Evolutionary conservation across 2,329 filamentous ascomycete genomes (phyloP).

Genomic region (Scedosporium apiospermum): DNA sequence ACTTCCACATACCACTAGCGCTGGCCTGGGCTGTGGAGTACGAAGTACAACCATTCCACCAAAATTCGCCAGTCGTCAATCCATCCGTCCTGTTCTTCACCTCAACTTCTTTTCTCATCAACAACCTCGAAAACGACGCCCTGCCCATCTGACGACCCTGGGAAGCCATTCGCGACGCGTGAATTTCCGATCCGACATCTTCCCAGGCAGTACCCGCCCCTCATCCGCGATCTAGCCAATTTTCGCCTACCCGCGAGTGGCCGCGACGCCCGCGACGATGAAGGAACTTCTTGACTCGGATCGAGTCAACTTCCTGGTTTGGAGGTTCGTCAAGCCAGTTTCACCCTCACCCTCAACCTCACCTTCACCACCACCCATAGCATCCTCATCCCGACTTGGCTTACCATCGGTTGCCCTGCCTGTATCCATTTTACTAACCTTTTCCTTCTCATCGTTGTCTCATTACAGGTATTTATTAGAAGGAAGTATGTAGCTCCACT

Average conservation of each 20-base stretch:
- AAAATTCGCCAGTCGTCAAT: conserved; percentile 7
- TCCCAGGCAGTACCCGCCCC: not conserved
- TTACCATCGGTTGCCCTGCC: not conserved
- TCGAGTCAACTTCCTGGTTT: conserved; percentile 61
- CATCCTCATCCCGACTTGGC: conserved; percentile 6
- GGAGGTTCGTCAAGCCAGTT: conserved; percentile 46
- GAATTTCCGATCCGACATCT: not conserved
- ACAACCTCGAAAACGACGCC: conserved; percentile 1
- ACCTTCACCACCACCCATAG: conserved; percentile 13
- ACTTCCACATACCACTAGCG: not conserved
- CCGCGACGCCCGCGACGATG: conserved; percentile 28
- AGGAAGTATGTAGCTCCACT: conserved; percentile 43
- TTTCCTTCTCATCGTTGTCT: conserved; percentile 7
- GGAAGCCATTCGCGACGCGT: not conserved
- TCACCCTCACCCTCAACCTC: conserved; percentile 16
- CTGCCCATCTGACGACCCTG: not conserved
- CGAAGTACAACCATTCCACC: conserved; percentile 4
- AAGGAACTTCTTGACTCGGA: conserved; percentile 58
- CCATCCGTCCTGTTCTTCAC: conserved; percentile 6
- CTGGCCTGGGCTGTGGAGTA: conserved; percentile 2
- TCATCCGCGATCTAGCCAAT: conserved; percentile 7
- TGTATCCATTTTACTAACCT: conserved; percentile 8
- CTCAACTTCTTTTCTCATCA: conserved; percentile 3
- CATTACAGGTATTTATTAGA: conserved; percentile 46
- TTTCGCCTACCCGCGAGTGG: conserved; percentile 1